Base-by-base conservation (phyloP, 164 flowering plant genomes). In the Vitis riparia region DNA sequence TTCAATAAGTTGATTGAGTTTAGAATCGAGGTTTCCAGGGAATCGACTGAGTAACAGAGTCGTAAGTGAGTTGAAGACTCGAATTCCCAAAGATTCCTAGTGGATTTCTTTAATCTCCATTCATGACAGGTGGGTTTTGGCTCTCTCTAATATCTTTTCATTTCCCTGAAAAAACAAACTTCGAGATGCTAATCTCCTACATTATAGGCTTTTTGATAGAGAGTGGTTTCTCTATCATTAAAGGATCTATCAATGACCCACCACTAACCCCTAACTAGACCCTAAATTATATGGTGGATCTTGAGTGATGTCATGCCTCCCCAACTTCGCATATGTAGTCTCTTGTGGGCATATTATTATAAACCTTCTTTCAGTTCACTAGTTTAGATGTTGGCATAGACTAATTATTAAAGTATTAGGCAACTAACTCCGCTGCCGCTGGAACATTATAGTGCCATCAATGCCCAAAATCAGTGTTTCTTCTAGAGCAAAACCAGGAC, bases 371-470 rank as follows among this genome's bases (percentile, higher is more conserved):
- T 63, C 51, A 67, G 60, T 63, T 73, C 50, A 37, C 70, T 59
- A 70, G 72, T 61, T 59, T 62, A 62, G 65, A 69, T 66, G 51
- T 66, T 66, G 61, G 63, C 55, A 66, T 30, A 68, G 53, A 56
- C 51, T 14, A 2, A 19, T 65, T 60, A 62, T 30, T 64, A 51
- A 30, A 68, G 63, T 44, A 51, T 23, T 68, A 29, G 62, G 51
- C 72, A 71, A 68, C 77, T 70, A 71, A 70, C 69, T 53, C 81
- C 77, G 74, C 73, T 68, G 44, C 23, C 66, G 69, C 70, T 66
- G 76, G 76, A 72, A 59, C 27, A 44, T 70, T 62, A 70, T 70
- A 53, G 51, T 10, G 52, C 32, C n/a, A 69, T 69, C 66, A 69
- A 52, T 32, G 52, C 17, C 23, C 57, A 3, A 55, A 65, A 19